A percentile compares a stretch with the other conserved stretches of the same genome.
phyloP scores from a whole-genome alignment of 2,329 filamentous ascomycete species.

The Sclerotinia spermophila region DNA sequence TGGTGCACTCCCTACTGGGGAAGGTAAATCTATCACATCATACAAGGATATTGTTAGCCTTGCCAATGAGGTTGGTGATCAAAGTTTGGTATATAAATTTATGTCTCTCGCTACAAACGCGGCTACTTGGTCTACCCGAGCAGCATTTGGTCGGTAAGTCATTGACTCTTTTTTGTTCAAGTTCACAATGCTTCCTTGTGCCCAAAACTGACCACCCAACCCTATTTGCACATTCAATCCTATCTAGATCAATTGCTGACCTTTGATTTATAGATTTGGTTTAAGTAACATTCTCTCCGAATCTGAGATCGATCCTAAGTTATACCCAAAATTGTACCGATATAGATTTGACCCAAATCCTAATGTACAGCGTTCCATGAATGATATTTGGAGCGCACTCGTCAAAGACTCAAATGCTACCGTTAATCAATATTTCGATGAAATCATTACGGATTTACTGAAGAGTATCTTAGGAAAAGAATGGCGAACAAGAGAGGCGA shows the following conservation, averaged over 20 bases:
- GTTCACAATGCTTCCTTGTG: neutral
- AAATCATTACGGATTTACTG: conserved; percentile 83
- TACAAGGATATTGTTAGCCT: conserved; percentile 97
- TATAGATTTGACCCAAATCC: conserved; percentile 94
- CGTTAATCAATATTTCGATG: conserved; percentile 78
- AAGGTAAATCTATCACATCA: conserved; percentile 72
- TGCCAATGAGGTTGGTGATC: conserved; percentile 94
- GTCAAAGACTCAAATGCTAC: conserved; percentile 80
- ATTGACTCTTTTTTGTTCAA: neutral
- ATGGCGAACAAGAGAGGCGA: conserved; percentile 90
- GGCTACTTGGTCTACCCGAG: conserved; percentile 94
- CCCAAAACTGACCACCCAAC: neutral
- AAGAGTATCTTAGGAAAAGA: conserved; percentile 84
- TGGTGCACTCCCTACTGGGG: conserved; percentile 23
- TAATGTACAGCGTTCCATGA: conserved; percentile 93
- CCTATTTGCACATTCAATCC: neutral
- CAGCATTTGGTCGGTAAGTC: conserved; percentile 72
- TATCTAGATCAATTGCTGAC: neutral
- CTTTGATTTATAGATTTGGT: conserved; percentile 54
- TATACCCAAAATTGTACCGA: conserved; percentile 91
- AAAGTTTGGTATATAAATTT: conserved; percentile 94
- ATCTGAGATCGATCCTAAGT: conserved; percentile 81
- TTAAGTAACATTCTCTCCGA: conserved; percentile 89
- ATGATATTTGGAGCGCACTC: conserved; percentile 94
- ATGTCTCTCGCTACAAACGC: conserved; percentile 97